A percentile compares a stretch with the other conserved stretches of the same genome.
phyloP scores from a whole-genome alignment of 352 stramenopile genomes.

The Saprolegnia diclina region DNA sequence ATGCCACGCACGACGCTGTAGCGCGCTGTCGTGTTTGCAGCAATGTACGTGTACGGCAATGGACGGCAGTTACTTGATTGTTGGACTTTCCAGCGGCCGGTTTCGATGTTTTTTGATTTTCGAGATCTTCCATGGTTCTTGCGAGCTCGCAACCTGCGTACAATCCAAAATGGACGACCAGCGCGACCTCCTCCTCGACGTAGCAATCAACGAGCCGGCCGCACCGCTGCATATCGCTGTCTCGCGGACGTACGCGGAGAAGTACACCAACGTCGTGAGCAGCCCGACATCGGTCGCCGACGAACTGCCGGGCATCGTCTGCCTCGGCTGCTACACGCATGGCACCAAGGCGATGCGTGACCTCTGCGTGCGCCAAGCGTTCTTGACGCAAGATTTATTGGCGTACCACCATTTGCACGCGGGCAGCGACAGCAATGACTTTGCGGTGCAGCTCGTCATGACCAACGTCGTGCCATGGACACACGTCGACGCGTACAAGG shows the following conservation, averaged over 20 bases:
- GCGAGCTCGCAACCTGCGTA: not conserved
- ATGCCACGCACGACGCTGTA: too few relatives aligned
- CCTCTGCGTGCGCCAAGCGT: not conserved
- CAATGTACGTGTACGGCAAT: not conserved
- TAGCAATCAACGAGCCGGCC: not conserved
- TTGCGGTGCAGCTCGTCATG: slow-evolving; percentile 21
- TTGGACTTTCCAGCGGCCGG: not conserved
- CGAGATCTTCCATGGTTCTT: slow-evolving; percentile 2
- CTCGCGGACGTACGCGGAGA: not conserved
- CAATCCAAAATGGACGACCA: slow-evolving; percentile 10
- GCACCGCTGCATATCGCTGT: slow-evolving; percentile 16
- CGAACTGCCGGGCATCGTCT: not conserved
- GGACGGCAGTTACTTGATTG: slow-evolving; percentile 5
- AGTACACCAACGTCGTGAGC: not conserved
- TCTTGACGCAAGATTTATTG: slow-evolving; percentile 13
- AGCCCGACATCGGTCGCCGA: not conserved
- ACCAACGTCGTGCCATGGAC: slow-evolving; percentile 13
- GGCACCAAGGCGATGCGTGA: not conserved
- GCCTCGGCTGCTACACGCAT: slow-evolving; percentile 11
- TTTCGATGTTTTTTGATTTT: slow-evolving; percentile 18
- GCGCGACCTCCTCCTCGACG: not conserved
- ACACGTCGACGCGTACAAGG: slow-evolving; percentile 12
- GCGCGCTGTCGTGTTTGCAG: too few relatives aligned
- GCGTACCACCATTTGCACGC: slow-evolving; percentile 9
- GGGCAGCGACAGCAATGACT: not conserved